These are phyloP conservation scores for Odonthalia washingtoniensis DNA, from an alignment of 31 red algal genomes.

Conservation along the genomic window DNA sequence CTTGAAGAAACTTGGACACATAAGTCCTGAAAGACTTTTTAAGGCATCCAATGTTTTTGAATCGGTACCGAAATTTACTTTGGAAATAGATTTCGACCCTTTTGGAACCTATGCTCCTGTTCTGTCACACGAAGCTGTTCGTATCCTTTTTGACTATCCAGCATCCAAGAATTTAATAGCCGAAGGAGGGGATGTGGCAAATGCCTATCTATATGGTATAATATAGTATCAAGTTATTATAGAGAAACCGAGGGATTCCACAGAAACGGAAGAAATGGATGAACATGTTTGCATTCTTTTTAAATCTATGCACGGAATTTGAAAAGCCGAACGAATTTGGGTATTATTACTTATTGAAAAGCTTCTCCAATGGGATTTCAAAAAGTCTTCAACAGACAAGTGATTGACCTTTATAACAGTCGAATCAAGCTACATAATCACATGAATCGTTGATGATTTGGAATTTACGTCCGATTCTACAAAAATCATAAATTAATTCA, in stretches of 20 bases:
- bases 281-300: background rate
- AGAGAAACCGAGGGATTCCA: background rate
- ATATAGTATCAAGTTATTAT: background rate
- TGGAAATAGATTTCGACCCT: background rate
- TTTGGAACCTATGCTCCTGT: conserved; percentile 8
- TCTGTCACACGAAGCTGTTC: conserved; percentile 1
- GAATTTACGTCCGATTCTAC: background rate
- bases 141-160: background rate
- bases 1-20: too few species aligned
- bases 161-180: conserved; percentile 16
- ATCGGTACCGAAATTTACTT: too few species aligned
- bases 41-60: too few species aligned
- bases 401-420: background rate
- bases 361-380: conserved; percentile 2
- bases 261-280: background rate
- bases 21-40: too few species aligned
- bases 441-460: background rate
- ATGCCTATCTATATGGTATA: conserved; percentile 40
- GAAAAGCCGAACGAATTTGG: background rate
- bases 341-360: background rate
- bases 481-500: conserved; percentile 12
- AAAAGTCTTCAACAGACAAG: background rate
- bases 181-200: conserved; percentile 21
- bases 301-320: conserved; percentile 15
- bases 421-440: background rate